These are phyloP conservation scores for Hanseniaspora lachancei DNA, from an alignment of 805 yeast species.

Conservation along the genomic window DNA sequence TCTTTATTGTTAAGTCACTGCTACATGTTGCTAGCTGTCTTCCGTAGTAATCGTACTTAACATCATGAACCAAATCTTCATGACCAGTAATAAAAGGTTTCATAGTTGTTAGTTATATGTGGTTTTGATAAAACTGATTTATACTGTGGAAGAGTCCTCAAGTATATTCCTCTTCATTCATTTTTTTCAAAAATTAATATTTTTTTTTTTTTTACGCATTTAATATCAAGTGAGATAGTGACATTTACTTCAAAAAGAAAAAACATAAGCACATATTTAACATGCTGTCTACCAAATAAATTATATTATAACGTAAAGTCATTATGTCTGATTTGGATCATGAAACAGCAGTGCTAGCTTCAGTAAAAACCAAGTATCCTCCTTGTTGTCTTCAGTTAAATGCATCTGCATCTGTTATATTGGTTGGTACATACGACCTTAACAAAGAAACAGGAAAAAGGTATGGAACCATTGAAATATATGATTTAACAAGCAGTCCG, in stretches of 20 bases:
- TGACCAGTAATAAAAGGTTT: constrained; percentile 81
- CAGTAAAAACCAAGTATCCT: constrained; percentile 43
- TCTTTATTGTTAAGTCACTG: constrained; percentile 84
- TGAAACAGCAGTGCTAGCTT: constrained; percentile 17
- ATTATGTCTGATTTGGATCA: constrained; percentile 14
- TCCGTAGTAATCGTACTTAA: constrained; percentile 87
- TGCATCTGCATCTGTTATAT: constrained; percentile 37
- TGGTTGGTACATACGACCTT: constrained; percentile 73
- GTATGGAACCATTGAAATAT: constrained; percentile 48
- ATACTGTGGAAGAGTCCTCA: no score
- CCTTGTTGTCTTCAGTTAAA: constrained; percentile 69
- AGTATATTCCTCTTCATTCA: no score
- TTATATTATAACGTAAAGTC: no score
- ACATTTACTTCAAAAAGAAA: no score
- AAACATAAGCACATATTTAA: no score
- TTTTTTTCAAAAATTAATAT: no score
- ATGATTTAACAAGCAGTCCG: constrained; percentile 13
- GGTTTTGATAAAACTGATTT: not conserved
- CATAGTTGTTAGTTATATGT: constrained; percentile 22
- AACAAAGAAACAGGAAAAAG: constrained; percentile 46
- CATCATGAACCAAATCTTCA: constrained; percentile 82
- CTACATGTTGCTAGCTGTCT: constrained; percentile 86
- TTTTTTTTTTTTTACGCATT: no score
- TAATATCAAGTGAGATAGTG: no score
- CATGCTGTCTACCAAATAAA: not conserved